Conservation (phyloP, 345 rosid genomes). For the Rubroshorea leprosula region DNA sequence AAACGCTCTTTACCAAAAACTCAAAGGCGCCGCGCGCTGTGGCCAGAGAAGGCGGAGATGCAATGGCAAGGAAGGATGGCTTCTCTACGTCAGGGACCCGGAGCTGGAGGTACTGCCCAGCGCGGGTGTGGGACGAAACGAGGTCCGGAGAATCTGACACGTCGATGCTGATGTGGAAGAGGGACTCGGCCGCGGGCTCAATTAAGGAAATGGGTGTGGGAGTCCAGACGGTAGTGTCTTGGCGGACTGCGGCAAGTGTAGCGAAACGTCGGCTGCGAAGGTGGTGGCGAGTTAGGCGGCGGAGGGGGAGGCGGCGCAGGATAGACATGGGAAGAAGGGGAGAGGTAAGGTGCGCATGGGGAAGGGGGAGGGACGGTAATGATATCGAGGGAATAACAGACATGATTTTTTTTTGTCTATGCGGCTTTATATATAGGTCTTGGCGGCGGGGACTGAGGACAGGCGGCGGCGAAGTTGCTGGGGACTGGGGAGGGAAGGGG, state of each 20-base stretch:
- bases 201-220: constrained; percentile 56
- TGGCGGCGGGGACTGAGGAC: background rate
- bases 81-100: constrained; percentile 58
- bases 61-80: constrained; percentile 79
- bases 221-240: constrained; percentile 71
- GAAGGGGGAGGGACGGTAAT: background rate
- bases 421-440: background rate
- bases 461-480: background rate
- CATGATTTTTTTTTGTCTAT: background rate
- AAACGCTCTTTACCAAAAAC: constrained; percentile 76
- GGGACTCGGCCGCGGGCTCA: constrained; percentile 70
- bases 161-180: constrained; percentile 77
- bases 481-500: background rate
- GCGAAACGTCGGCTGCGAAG: constrained; percentile 34
- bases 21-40: constrained; percentile 59
- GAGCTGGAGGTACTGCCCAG: constrained; percentile 93
- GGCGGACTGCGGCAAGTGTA: constrained; percentile 56
- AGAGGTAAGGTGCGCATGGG: background rate
- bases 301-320: constrained; percentile 46
- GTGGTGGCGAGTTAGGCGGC: constrained; percentile 21
- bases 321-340: constrained; percentile 56
- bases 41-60: constrained; percentile 72
- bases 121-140: constrained; percentile 46
- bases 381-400: background rate
- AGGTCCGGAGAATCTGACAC: constrained; percentile 71